Evolutionary conservation across 306 rosid species (phyloP).

Genomic region (Adenanthera pavonina): DNA sequence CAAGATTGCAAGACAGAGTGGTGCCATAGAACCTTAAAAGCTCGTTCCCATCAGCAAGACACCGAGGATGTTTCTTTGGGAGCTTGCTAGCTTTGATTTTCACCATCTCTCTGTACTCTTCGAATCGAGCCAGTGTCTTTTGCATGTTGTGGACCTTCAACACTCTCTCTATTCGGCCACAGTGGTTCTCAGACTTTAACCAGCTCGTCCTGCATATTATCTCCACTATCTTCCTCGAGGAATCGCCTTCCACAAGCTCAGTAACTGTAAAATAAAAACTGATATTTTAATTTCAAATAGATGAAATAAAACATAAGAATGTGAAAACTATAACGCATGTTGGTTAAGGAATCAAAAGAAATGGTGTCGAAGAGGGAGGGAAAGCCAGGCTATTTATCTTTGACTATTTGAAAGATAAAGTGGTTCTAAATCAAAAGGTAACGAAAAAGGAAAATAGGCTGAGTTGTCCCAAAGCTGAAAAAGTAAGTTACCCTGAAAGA

Average conservation of each 20-base stretch:
- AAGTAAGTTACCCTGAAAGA: conserved; percentile 15
- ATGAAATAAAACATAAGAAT: not conserved
- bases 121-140: conserved; percentile 81
- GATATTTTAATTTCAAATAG: not conserved
- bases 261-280: conserved; percentile 59
- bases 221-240: conserved; percentile 88
- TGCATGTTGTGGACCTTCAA: conserved; percentile 98
- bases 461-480: conserved; percentile 33
- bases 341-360: not conserved
- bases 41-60: conserved; percentile 94
- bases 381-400: not conserved
- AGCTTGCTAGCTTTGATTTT: conserved; percentile 91
- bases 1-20: conserved; percentile 74
- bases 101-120: conserved; percentile 87
- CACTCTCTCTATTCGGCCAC: conserved; percentile 80
- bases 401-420: conserved; percentile 13
- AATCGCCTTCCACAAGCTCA: conserved; percentile 89
- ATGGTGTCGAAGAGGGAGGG: not conserved
- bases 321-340: conserved; percentile 2
- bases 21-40: conserved; percentile 92
- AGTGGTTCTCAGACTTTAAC: conserved; percentile 75
- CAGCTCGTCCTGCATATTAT: conserved; percentile 88
- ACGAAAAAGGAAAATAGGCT: conserved; percentile 33
- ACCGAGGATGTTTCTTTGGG: conserved; percentile 91
- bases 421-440: conserved; percentile 31